These are phyloP conservation scores for Dichotomocladium elegans DNA, from an alignment of 371 early-diverging fungal genomes.

Conservation along the genomic window DNA sequence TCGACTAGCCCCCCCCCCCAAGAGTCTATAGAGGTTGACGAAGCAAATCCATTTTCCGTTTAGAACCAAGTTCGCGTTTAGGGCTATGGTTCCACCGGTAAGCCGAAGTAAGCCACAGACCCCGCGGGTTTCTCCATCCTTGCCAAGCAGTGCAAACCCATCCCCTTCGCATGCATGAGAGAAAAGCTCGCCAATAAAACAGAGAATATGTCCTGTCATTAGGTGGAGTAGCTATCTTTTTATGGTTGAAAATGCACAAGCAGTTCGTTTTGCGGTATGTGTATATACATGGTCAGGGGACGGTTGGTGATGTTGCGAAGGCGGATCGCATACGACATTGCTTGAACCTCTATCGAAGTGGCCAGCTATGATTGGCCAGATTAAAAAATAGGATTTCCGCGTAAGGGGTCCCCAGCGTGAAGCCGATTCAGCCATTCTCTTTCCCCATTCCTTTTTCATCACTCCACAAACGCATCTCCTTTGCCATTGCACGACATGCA, in stretches of 20 bases:
- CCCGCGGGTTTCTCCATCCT: not conserved
- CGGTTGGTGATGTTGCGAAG: no score
- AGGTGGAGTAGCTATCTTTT: no score
- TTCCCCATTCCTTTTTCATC: not conserved
- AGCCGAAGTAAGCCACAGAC: not conserved
- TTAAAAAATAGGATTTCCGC: not conserved
- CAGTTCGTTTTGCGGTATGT: no score
- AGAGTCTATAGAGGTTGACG: not conserved
- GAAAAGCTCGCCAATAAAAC: not conserved
- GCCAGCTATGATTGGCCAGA: not conserved
- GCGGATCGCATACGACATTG: not conserved
- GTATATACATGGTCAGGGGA: no score
- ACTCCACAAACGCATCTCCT: not conserved
- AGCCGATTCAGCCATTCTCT: not conserved
- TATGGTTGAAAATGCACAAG: no score
- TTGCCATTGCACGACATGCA: conserved; percentile 7
- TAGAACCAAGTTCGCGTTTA: conserved; percentile 71
- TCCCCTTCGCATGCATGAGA: conserved; percentile 4
- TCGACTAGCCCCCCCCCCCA: no score
- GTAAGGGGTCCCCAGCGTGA: not conserved
- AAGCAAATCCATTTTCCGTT: not conserved
- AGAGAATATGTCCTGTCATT: no score
- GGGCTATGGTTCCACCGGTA: conserved; percentile 31
- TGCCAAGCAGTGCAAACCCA: not conserved
- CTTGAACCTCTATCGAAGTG: no score